These are phyloP conservation scores for Apiospora saccharicola DNA, from an alignment of 2,329 filamentous ascomycete species.

Conservation along the genomic window DNA sequence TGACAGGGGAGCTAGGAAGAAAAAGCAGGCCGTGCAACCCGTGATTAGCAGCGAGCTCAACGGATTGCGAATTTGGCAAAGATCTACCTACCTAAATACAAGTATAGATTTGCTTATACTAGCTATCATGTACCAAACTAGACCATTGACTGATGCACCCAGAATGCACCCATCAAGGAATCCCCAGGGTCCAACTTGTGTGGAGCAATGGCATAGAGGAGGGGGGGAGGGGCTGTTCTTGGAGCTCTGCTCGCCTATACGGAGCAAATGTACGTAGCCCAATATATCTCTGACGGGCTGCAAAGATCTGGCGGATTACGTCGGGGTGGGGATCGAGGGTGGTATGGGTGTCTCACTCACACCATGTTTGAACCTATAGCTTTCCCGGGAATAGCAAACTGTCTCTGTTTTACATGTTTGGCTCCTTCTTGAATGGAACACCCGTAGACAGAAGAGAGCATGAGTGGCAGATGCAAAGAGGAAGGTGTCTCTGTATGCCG, in stretches of 20 bases:
- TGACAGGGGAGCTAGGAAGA: neutral
- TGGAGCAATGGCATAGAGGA: conserved; percentile 12
- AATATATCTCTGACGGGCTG: conserved; percentile 19
- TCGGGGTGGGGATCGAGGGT: neutral
- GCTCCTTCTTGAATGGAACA: neutral
- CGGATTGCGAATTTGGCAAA: neutral
- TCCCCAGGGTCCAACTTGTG: conserved; percentile 13
- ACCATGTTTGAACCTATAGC: neutral
- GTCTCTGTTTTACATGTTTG: neutral
- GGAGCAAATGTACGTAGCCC: neutral
- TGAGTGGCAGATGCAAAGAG: neutral
- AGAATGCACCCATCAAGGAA: neutral
- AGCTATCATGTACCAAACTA: neutral
- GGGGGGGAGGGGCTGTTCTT: conserved; percentile 18
- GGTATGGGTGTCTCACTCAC: neutral
- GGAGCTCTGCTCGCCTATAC: conserved; percentile 19
- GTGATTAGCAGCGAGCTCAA: neutral
- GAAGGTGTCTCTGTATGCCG: neutral
- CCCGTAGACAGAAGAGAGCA: neutral
- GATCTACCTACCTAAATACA: neutral
- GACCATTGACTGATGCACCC: neutral
- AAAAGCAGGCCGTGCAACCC: neutral
- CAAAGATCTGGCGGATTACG: conserved; percentile 16
- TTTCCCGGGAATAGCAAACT: neutral
- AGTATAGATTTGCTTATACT: neutral